Evolutionary conservation across 345 rosid species (phyloP).

Genomic region (Populus ilicifolia): DNA sequence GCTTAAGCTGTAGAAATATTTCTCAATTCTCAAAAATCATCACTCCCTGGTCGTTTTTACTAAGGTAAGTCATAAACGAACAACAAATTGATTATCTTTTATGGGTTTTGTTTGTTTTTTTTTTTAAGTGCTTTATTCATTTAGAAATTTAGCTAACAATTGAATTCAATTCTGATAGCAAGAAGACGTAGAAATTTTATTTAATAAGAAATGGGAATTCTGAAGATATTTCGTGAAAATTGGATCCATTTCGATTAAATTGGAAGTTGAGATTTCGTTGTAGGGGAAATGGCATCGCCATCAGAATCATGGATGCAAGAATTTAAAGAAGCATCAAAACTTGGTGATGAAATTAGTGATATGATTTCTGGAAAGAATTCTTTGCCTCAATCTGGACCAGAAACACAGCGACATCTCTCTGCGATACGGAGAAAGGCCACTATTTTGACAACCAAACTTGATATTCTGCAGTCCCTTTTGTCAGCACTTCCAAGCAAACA

Average conservation of each 20-base stretch:
- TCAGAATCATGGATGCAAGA: conserved; percentile 83
- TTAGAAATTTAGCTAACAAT: background rate
- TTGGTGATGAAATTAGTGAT: conserved; percentile 72
- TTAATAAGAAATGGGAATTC: background rate
- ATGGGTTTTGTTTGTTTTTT: background rate
- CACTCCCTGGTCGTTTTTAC: background rate
- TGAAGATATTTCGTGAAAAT: background rate
- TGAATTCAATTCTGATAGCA: background rate
- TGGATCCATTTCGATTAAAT: background rate
- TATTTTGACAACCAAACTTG: conserved; percentile 77
- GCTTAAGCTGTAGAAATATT: background rate
- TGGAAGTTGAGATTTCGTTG: background rate
- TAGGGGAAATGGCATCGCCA: conserved; percentile 58
- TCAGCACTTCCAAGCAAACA: conserved; percentile 65
- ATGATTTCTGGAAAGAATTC: conserved; percentile 72
- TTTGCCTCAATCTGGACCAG: conserved; percentile 63
- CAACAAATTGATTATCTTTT: background rate
- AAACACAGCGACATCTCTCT: conserved; percentile 81
- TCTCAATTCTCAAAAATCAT: background rate
- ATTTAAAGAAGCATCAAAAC: conserved; percentile 68
- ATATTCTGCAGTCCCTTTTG: conserved; percentile 69
- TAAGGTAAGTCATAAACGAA: background rate
- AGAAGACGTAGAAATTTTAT: background rate
- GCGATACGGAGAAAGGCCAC: conserved; percentile 84
- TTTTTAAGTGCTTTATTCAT: background rate